Conservation (phyloP, 2,329 filamentous ascomycete genomes). For the Monilinia aucupariae region DNA sequence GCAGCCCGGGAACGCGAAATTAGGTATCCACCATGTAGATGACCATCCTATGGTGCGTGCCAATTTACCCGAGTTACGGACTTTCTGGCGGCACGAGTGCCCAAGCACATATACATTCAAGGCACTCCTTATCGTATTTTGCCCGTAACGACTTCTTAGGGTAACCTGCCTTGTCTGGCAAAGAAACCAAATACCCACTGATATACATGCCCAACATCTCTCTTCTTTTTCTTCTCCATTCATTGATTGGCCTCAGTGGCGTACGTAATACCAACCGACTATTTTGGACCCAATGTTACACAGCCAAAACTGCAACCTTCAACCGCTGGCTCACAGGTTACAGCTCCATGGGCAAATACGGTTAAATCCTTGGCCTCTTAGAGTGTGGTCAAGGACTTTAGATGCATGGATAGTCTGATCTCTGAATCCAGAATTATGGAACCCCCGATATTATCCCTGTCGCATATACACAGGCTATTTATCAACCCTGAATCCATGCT, state of each 20-base stretch:
- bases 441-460: background rate
- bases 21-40: too few relatives aligned
- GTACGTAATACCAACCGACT: background rate
- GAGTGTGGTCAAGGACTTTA: background rate
- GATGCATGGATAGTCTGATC: constrained; percentile 5
- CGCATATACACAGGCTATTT: background rate
- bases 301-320: background rate
- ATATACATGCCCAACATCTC: background rate
- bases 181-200: background rate
- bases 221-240: background rate
- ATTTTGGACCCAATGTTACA: constrained; percentile 1
- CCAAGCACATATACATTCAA: background rate
- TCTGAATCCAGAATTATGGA: constrained; percentile 7
- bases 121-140: background rate
- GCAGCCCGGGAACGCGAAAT: too few relatives aligned
- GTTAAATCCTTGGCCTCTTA: background rate
- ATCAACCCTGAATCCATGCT: constrained; percentile 7
- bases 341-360: background rate
- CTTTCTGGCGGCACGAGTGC: too few relatives aligned
- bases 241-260: constrained; percentile 3
- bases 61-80: too few relatives aligned
- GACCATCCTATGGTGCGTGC: too few relatives aligned
- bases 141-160: background rate
- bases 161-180: background rate
- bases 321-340: constrained; percentile 1